Base-by-base conservation (phyloP, 441 rosid genomes). In the Dalechampia spathulata region DNA sequence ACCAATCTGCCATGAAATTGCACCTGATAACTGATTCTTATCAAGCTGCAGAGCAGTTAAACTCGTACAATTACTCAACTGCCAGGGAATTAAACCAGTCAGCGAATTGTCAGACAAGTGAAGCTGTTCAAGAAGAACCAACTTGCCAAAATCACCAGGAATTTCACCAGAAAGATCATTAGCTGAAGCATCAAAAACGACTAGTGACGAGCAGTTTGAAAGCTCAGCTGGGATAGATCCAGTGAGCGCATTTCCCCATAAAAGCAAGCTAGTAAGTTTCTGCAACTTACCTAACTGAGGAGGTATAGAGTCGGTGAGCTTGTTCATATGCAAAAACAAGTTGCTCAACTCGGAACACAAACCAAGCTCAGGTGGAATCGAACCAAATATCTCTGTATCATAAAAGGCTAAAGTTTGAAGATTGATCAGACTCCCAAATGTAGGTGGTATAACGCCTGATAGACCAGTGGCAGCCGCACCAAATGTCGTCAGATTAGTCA, bases 191-290 rank as follows among this genome's bases (percentile, higher is more conserved):
- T 92, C 98, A 59, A 92, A 79, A 55, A 92, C 93, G 51, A 92
- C 91, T 2, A 92, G 91, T n/a, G 95, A 81, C 12, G 96, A 92
- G 62, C 86, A 88, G 52, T 92, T 92, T 0, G 98, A 92, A 52
- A 92, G 65, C 70, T 83, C 91, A 9, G 86, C 71, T 38, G 96
- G 98, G 51, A 92, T 88, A 20, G 72, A 44, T 5, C 95, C 96
- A 47, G 95, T 57, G 41, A 92, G 71, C 19, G 79, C 74, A 58
- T 92, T 88, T 1, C 95, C 94, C 98, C 98, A 92, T 21, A 92
- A 52, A 62, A 84, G 93, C 79, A 92, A 78, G 81, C 94, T 88
- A 49, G 96, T 88, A 58, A 92, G 85, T 75, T 88, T 83, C 64
- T 83, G 86, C 62, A 92, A 75, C 81, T 75, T 81, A 44, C 98